A percentile compares a stretch with the other conserved stretches of the same genome.
phyloP scores from a whole-genome alignment of 208 protist species.

The Leishmania guyanensis region DNA sequence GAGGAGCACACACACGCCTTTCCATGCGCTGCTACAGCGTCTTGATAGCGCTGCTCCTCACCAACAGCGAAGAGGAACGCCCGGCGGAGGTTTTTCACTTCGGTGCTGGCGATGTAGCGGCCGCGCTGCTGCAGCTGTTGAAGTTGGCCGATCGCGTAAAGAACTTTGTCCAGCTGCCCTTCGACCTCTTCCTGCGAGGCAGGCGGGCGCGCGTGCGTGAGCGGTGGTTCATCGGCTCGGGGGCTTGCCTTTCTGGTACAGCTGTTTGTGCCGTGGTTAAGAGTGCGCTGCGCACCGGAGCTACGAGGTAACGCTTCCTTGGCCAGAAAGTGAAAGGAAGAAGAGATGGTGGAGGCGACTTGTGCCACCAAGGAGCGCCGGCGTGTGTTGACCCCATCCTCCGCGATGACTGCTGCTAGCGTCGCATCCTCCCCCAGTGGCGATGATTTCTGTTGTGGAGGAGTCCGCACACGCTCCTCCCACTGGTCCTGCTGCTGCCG shows the following conservation, averaged over 20 bases:
- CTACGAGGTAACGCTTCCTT: constrained; percentile 16
- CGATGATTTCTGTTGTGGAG: not conserved
- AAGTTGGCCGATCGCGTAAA: constrained; percentile 50
- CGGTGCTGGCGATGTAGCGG: constrained; percentile 45
- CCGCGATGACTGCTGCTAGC: not conserved
- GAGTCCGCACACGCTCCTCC: not conserved
- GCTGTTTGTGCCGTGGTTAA: constrained; percentile 12
- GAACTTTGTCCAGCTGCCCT: constrained; percentile 53
- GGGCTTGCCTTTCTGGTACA: constrained; percentile 7
- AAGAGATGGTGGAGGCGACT: constrained; percentile 28
- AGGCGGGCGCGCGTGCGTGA: constrained; percentile 21
- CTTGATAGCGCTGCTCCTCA: constrained; percentile 35
- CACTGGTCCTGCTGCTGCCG: not conserved
- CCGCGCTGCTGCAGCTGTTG: constrained; percentile 42
- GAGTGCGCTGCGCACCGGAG: not conserved
- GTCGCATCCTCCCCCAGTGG: not conserved
- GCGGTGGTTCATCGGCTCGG: constrained; percentile 10
- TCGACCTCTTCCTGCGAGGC: constrained; percentile 51
- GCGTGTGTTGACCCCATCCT: not conserved
- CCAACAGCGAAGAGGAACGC: constrained; percentile 56
- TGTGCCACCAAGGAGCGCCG: constrained; percentile 14
- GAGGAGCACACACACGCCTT: constrained; percentile 1
- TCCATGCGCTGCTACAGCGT: constrained; percentile 3
- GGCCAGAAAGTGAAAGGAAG: constrained; percentile 17
- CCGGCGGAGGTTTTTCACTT: constrained; percentile 58